Evolutionary conservation across 495 filamentous ascomycete species (phyloP).

Genomic region (Viridothelium virens): DNA sequence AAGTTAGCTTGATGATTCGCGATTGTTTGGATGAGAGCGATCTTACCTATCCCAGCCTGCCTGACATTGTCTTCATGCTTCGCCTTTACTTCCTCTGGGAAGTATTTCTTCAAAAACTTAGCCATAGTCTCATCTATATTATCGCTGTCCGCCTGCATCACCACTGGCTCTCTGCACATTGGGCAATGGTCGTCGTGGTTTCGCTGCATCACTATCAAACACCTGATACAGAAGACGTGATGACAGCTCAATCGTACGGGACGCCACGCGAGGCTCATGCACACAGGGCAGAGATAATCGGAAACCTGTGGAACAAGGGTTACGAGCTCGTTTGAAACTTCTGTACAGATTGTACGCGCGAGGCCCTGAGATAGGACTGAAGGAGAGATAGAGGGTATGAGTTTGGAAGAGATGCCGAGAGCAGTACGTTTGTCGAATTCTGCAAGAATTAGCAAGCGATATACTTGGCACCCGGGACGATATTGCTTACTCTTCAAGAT

Average conservation of each 20-base stretch:
- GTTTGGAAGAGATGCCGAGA: slow-evolving; percentile 30
- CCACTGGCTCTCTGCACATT: slow-evolving; percentile 54
- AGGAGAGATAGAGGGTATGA: not conserved
- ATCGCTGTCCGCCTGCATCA: slow-evolving; percentile 53
- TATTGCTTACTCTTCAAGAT: slow-evolving; percentile 62
- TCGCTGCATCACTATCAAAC: slow-evolving; percentile 61
- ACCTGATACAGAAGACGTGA: slow-evolving; percentile 66
- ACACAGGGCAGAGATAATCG: slow-evolving; percentile 69
- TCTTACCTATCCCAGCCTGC: not conserved
- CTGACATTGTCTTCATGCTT: slow-evolving; percentile 50
- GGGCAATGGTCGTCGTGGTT: slow-evolving; percentile 53
- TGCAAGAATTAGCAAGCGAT: slow-evolving; percentile 22
- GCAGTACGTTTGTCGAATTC: slow-evolving; percentile 76
- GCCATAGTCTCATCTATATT: slow-evolving; percentile 56
- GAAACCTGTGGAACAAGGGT: slow-evolving; percentile 60
- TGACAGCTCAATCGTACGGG: slow-evolving; percentile 58
- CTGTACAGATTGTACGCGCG: slow-evolving; percentile 58
- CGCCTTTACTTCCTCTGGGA: slow-evolving; percentile 60
- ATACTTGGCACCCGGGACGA: not conserved
- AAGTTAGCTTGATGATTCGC: not conserved
- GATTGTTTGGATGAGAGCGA: not conserved
- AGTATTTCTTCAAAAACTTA: slow-evolving; percentile 57
- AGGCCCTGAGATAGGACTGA: slow-evolving; percentile 48
- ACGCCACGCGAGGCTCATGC: slow-evolving; percentile 56
- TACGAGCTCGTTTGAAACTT: slow-evolving; percentile 56